A percentile compares a stretch with the other conserved stretches of the same genome.
These are phyloP conservation scores for Aspergillus neotritici DNA, from an alignment of 2,329 filamentous ascomycete species.

Conservation along the genomic window DNA sequence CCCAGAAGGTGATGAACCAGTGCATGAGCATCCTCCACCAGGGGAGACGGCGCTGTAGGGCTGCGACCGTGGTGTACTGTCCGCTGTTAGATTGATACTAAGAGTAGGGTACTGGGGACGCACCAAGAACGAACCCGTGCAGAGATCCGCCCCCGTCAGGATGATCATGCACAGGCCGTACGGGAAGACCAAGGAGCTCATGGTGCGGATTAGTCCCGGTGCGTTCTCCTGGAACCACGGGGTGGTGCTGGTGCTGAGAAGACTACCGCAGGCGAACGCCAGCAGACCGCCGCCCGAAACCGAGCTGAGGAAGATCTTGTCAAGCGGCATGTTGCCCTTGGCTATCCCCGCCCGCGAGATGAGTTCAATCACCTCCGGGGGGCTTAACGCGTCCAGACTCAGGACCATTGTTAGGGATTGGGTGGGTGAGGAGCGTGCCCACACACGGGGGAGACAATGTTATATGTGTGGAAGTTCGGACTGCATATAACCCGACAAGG, in stretches of 20 bases:
- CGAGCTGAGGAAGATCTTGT: conserved; percentile 50
- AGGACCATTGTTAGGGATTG: conserved; percentile 5
- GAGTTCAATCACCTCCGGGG: conserved; percentile 47
- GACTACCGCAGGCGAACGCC: conserved; percentile 47
- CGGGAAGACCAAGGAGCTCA: conserved; percentile 45
- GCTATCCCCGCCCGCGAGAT: conserved; percentile 46
- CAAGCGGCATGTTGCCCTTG: conserved; percentile 50
- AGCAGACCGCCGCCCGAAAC: conserved; percentile 50
- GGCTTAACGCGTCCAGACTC: conserved; percentile 40
- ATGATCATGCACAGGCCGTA: conserved; percentile 48
- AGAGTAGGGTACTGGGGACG: not conserved
- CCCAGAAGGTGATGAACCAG: conserved; percentile 46
- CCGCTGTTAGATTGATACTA: not conserved
- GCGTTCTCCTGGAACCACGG: conserved; percentile 48
- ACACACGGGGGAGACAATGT: no score
- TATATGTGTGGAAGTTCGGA: no score
- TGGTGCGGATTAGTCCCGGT: conserved; percentile 43
- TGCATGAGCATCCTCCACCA: conserved; percentile 34
- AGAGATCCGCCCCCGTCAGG: conserved; percentile 47
- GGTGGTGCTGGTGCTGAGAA: conserved; percentile 42
- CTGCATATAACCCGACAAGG: no score
- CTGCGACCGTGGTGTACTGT: conserved; percentile 42
- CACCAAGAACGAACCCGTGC: conserved; percentile 45
- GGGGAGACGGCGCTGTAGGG: conserved; percentile 38
- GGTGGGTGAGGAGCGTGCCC: no score